Conservation (phyloP, 1,139 yeast genomes). For the Kodamaea plutei region DNA sequence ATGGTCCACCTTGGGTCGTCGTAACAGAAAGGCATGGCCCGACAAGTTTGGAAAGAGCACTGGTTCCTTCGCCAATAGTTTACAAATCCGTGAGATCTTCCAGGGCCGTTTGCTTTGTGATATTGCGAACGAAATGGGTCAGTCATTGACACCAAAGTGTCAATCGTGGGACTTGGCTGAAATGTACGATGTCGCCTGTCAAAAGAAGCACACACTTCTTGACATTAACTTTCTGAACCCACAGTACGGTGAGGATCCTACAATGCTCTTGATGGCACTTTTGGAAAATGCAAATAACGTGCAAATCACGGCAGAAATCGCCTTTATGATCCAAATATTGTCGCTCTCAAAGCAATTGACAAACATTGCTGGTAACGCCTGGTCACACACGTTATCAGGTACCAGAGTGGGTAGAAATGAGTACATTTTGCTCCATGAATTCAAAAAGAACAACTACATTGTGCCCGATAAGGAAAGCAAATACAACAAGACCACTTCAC, state of each 20-base stretch:
- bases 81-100: slow-evolving; percentile 61
- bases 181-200: slow-evolving; percentile 77
- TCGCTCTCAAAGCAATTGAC: slow-evolving; percentile 91
- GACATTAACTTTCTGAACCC: slow-evolving; percentile 74
- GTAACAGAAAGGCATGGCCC: slow-evolving; percentile 75
- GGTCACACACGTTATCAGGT: slow-evolving; percentile 94
- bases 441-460: slow-evolving; percentile 71
- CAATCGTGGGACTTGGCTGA: slow-evolving; percentile 95
- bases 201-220: slow-evolving; percentile 53
- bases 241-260: slow-evolving; percentile 64
- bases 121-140: slow-evolving; percentile 92
- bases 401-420: slow-evolving; percentile 97
- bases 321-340: slow-evolving; percentile 77
- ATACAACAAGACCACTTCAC: slow-evolving; percentile 39
- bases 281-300: slow-evolving; percentile 68
- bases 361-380: slow-evolving; percentile 92
- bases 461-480: slow-evolving; percentile 82
- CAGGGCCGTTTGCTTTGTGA: slow-evolving; percentile 91
- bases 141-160: slow-evolving; percentile 84
- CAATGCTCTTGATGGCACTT: slow-evolving; percentile 62
- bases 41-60: slow-evolving; percentile 54
- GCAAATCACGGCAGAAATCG: slow-evolving; percentile 70
- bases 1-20: slow-evolving; percentile 85
- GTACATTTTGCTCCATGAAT: slow-evolving; percentile 88
- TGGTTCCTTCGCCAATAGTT: slow-evolving; percentile 44